Conservation (phyloP, 495 filamentous ascomycete genomes). For the Articulospora tetracladia region DNA sequence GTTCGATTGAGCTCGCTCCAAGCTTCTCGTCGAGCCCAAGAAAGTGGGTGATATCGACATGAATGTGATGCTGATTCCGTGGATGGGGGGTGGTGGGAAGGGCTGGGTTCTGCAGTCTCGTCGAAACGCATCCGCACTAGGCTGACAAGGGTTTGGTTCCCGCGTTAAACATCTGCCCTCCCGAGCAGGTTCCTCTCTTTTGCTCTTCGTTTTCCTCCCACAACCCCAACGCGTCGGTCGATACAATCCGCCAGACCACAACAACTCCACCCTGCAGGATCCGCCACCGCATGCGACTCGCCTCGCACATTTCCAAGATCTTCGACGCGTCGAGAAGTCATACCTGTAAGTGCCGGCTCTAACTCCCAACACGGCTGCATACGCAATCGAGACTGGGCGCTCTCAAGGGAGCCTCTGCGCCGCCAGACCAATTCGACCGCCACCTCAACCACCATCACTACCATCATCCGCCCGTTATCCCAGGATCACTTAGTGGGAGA, state of each 20-base stretch:
- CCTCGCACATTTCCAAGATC: conserved; percentile 4
- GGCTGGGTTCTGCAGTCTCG: not conserved
- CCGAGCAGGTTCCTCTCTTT: conserved; percentile 60
- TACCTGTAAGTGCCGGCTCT: conserved; percentile 18
- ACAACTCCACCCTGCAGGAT: conserved; percentile 9
- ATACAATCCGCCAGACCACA: conserved; percentile 6
- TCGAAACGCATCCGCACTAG: not conserved
- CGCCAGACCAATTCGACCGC: not conserved
- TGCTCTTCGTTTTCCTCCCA: conserved; percentile 22
- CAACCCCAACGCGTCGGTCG: conserved; percentile 11
- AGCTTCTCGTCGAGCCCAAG: conserved; percentile 25
- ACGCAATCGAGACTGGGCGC: conserved; percentile 13
- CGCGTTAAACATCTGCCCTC: conserved; percentile 32
- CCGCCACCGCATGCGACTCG: conserved; percentile 13
- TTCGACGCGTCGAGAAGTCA: conserved; percentile 24
- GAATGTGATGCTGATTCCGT: not conserved
- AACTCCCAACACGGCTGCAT: conserved; percentile 6
- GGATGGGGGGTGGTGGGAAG: conserved; percentile 1
- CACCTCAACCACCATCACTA: not conserved
- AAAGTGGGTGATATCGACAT: conserved; percentile 14
- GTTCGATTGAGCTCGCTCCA: conserved; percentile 7
- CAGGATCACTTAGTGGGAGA: not conserved
- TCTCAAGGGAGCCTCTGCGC: not conserved
- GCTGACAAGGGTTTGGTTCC: not conserved
- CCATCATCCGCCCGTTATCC: conserved; percentile 3